A percentile compares a stretch with the other conserved stretches of the same genome.
Evolutionary conservation across 2,329 filamentous ascomycete genomes (phyloP).

Genomic region (Colletotrichum destructivum): DNA sequence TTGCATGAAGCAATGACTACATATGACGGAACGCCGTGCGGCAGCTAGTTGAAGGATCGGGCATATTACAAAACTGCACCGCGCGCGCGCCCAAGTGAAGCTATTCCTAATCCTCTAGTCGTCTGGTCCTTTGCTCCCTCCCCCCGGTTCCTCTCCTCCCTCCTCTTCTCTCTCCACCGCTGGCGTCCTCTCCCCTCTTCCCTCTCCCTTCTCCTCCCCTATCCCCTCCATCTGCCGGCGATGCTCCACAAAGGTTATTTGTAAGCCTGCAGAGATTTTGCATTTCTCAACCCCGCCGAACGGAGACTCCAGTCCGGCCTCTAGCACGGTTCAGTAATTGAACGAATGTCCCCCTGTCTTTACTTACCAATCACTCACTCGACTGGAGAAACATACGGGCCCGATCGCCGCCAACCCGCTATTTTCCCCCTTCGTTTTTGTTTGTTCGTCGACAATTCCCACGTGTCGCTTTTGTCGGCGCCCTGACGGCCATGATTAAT

Average conservation of each 20-base stretch:
- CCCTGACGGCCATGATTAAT: neutral
- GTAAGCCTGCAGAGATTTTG: constrained; percentile 8
- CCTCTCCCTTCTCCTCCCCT: neutral
- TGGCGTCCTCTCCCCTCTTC: too few relatives aligned
- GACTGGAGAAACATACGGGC: neutral
- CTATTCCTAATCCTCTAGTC: constrained; percentile 20
- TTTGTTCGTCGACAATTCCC: neutral
- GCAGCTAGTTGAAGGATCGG: too few relatives aligned
- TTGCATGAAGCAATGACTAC: too few relatives aligned
- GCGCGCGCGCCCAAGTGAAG: constrained; percentile 2
- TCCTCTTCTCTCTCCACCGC: too few relatives aligned
- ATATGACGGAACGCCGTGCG: too few relatives aligned
- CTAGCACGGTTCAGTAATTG: neutral
- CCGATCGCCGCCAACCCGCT: constrained; percentile 5
- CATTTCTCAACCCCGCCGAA: neutral
- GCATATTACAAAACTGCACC: too few relatives aligned
- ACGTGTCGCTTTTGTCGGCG: neutral
- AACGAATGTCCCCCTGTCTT: neutral
- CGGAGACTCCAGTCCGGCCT: neutral
- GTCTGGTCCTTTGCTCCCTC: too few relatives aligned
- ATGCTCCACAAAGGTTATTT: neutral
- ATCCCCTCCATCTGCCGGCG: neutral
- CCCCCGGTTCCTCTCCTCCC: too few relatives aligned
- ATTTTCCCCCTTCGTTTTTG: too few relatives aligned
- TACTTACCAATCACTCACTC: constrained; percentile 5